Evolutionary conservation across 768 basidiomycete species (phyloP).

Genomic region (Naganishia vaughanmartiniae): DNA sequence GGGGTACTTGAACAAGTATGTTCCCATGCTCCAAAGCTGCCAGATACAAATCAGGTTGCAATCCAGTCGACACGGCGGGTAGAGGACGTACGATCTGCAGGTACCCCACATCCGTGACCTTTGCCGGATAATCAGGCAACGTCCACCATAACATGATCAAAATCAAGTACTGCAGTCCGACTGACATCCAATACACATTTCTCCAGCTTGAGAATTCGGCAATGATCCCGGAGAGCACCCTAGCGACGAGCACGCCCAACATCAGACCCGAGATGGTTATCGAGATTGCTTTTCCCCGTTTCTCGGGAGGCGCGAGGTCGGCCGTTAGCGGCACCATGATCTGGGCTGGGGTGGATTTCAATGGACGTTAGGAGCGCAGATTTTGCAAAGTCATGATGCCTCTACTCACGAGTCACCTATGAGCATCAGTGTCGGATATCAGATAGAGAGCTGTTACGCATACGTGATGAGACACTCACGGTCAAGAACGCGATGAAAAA

Average conservation of each 20-base stretch:
- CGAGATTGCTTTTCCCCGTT: slow-evolving; percentile 71
- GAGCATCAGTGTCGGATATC: background rate
- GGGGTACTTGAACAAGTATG: slow-evolving; percentile 73
- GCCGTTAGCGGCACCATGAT: slow-evolving; percentile 73
- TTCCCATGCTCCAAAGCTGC: slow-evolving; percentile 64
- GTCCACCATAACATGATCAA: slow-evolving; percentile 62
- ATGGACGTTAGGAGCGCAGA: slow-evolving; percentile 37
- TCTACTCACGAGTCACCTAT: slow-evolving; percentile 13
- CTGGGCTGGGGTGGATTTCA: slow-evolving; percentile 38
- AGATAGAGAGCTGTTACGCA: background rate
- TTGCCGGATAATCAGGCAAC: slow-evolving; percentile 81
- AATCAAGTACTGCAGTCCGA: slow-evolving; percentile 66
- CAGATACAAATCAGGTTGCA: background rate
- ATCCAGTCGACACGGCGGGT: too few species aligned
- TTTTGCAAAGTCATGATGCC: background rate
- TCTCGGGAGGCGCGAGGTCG: slow-evolving; percentile 73
- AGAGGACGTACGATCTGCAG: slow-evolving; percentile 54
- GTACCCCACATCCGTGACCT: slow-evolving; percentile 62
- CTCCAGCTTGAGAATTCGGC: slow-evolving; percentile 70
- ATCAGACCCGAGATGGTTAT: slow-evolving; percentile 55
- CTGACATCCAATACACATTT: slow-evolving; percentile 73
- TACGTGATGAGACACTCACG: slow-evolving; percentile 54
- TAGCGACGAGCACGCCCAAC: slow-evolving; percentile 42
- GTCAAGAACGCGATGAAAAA: slow-evolving; percentile 70
- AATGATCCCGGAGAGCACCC: slow-evolving; percentile 57